Conservation (phyloP, 805 yeast genomes). For the Cyberlindnera maclurae region DNA sequence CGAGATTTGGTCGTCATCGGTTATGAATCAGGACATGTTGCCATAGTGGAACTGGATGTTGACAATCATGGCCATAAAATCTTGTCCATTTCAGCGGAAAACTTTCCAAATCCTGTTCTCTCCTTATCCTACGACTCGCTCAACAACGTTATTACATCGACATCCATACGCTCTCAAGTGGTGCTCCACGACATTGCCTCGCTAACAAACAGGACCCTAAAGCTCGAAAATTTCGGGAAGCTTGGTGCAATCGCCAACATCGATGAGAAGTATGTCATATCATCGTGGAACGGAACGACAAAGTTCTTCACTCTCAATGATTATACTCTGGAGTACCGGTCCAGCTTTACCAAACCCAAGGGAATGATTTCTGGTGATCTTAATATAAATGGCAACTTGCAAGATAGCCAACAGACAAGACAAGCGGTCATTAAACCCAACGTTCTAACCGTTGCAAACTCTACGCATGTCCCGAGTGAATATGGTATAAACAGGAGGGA, state of each 20-base stretch:
- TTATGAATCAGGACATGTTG: slow-evolving; percentile 66
- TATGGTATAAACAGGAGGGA: slow-evolving; percentile 18
- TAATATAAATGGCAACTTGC: slow-evolving; percentile 24
- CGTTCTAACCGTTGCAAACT: slow-evolving; percentile 17
- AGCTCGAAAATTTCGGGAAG: slow-evolving; percentile 30
- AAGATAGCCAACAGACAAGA: slow-evolving; percentile 19
- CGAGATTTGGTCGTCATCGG: slow-evolving; percentile 41
- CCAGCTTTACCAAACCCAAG: slow-evolving; percentile 19
- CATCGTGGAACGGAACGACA: slow-evolving; percentile 47
- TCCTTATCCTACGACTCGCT: slow-evolving; percentile 30
- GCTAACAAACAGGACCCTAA: slow-evolving; percentile 1
- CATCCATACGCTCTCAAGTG: slow-evolving; percentile 43
- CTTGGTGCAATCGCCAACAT: slow-evolving; percentile 23
- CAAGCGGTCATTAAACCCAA: slow-evolving; percentile 23
- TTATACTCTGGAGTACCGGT: slow-evolving; percentile 12
- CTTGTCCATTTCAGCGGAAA: slow-evolving; percentile 22
- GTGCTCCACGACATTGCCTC: slow-evolving; percentile 22
- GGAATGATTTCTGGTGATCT: slow-evolving; percentile 22
- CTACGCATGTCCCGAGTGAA: slow-evolving; percentile 1
- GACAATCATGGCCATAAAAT: slow-evolving; percentile 5
- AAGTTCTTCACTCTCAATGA: slow-evolving; percentile 26
- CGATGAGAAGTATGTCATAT: slow-evolving; percentile 25
- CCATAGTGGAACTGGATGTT: slow-evolving; percentile 23
- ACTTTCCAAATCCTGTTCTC: slow-evolving; percentile 50
- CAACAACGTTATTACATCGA: slow-evolving; percentile 28